Percentiles rank a stretch among this genome's conserved stretches.
phyloP scores from a whole-genome alignment of 768 basidiomycete genomes.

The Serendipita sp. region DNA sequence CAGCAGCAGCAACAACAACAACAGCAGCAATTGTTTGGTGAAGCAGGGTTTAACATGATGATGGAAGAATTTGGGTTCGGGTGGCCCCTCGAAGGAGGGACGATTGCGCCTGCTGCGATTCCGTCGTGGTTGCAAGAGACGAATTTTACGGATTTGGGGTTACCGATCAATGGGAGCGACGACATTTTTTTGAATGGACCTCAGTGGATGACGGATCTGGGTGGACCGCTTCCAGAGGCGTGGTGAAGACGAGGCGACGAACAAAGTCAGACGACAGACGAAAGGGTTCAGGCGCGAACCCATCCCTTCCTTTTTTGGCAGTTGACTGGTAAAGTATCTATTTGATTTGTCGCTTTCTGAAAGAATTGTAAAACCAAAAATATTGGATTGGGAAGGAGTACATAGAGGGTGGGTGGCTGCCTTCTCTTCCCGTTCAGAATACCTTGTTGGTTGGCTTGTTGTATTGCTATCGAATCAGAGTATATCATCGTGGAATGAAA shows the following conservation, averaged over 20 bases:
- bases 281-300: too few relatives aligned
- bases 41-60: constrained; percentile 27
- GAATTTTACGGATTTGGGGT: constrained; percentile 76
- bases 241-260: neutral
- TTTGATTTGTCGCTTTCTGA: too few relatives aligned
- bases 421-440: too few relatives aligned
- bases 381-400: too few relatives aligned
- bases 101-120: constrained; percentile 64
- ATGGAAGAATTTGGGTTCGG: constrained; percentile 74
- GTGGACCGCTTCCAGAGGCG: constrained; percentile 5
- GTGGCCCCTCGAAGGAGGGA: constrained; percentile 39
- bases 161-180: constrained; percentile 85
- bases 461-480: too few relatives aligned
- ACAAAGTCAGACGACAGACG: neutral
- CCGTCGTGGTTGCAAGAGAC: constrained; percentile 86
- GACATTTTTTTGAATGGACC: constrained; percentile 50
- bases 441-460: too few relatives aligned
- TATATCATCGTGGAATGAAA: too few relatives aligned
- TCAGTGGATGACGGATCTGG: constrained; percentile 12
- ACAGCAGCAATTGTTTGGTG: constrained; percentile 3
- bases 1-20: constrained; percentile 3
- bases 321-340: too few relatives aligned
- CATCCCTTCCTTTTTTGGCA: too few relatives aligned
- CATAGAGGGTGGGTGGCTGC: too few relatives aligned
- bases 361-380: too few relatives aligned